Evolutionary conservation across 257 asterid genomes (phyloP), one percentile per base, ranked within the genome.

Genomic region (Linaria vulgaris): DNA sequence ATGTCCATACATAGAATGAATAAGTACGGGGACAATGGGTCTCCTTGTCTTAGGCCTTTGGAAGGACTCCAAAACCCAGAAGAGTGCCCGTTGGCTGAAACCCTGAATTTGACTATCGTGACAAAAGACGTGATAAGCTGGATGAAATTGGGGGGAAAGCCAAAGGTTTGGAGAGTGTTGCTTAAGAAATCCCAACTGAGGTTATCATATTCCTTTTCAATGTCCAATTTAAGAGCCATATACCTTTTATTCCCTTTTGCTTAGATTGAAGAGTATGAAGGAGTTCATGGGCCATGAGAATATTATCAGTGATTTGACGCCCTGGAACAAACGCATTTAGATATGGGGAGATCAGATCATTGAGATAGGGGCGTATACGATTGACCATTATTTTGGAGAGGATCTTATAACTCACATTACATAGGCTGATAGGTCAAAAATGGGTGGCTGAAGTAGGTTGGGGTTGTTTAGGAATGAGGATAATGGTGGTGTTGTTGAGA

Each of bases 331-430:
- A 60, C 1, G 31, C 53, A 19, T 21, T 21, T 22, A 41, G 52
- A 16, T 6, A 60, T 0, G 66, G 39, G 3, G 37, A 17, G 23
- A 43, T 60, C 3, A 59, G 16, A 0, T 38, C 14, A 1, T 20
- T 1, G 9, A 60, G 23, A 0, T 9, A 21, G 1, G 53, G 66
- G 22, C 24, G 43, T 0, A 60, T 4, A 16, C 66, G 44, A 3
- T 3, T 12, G 0, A 44, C 66, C 6, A 60, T 7, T 5, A 43
- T 20, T 3, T 39, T 38, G 1, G 66, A 3, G 16, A 21, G 12
- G 4, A 44, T 43, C 21, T 60, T 60, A 10, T 60, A 60, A 9
- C 13, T 39, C 4, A 60, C 52, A 41, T 59, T 59, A 17, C 51
- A 59, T 0, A 59, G 8, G 24, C 52, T 21, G 7, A 39, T 59